Base-by-base conservation (phyloP, 768 basidiomycete genomes). In the Pholiota molesta region DNA sequence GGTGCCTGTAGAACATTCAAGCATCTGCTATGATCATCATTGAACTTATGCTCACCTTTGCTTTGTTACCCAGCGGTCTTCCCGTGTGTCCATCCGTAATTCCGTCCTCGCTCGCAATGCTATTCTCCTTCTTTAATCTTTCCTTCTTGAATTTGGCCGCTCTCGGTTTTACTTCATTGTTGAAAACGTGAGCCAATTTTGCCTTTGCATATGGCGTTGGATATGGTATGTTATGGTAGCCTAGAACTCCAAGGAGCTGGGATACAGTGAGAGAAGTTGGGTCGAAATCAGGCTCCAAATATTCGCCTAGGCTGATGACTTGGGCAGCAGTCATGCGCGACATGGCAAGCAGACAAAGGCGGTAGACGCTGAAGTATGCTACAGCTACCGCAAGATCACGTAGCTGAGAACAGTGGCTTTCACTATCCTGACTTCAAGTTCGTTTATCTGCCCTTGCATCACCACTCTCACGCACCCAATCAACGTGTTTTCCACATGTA, bases 1-100 rank as follows among this genome's bases (percentile, higher is more conserved):
- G 64, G 60, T 44, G 55, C 59, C 66, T 19, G 19, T 35, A 54
- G 57, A 33, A 14, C 14, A 31, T 59, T 16, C 28, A 40, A 10
- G 11, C 26, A 19, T 37, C 23, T 3, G 10, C 4, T n/a, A 23
- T 19, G 19, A 16, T 28, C 26, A 37, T 51, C 11, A 61, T 37
- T 45, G 28, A 60, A 60, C n/a, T 59, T 42, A 49, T 53, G 60
- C 72, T 53, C 57, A 86, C 87, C 78, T 81, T 83, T 52, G 72
- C 68, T 53, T 73, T 77, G 49, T 76, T 80, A 67, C 74, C 79
- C 62, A 94, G 73, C 37, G 83, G 88, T 71, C 82, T 74, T n/a
- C 93, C 93, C 7, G 93, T 94, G n/a, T 87, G 64, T 21, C 93
- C 93, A 72, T 95, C 91, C 40, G 79, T 86, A 56, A 95, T 94